Evolutionary conservation across 805 yeast species (phyloP), one percentile per base, ranked within the genome.

Genomic region (Komagataella pastoris): DNA sequence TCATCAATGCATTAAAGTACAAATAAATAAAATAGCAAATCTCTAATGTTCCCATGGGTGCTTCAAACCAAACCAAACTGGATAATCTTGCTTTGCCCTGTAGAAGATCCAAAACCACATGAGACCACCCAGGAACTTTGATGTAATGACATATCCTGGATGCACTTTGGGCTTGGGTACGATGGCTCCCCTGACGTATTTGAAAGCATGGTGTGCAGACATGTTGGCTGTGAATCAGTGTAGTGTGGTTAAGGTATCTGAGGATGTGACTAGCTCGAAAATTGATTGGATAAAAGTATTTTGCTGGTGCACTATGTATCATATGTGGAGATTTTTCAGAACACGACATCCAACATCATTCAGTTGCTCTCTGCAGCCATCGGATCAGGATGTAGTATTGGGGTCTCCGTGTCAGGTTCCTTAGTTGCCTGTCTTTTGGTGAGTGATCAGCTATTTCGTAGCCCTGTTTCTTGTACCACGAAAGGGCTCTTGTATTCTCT

Each of bases 41-140:
- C 30, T 48, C 50, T 52, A 60, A 52, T 58, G 62, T 51, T 71
- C 75, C 70, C 72, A 69, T 44, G 75, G 75, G 56, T 71, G 74
- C 51, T 66, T 71, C 50, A 70, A 51, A 50, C 59, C 84, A 56
- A 74, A 69, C 77, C 81, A 78, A 44, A 77, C 80, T 60, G 77
- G 73, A 57, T 81, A 81, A 59, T 81, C 91, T 64, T 85, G 81
- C 68, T 83, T 81, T 47, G 85, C 73, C 65, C 96, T 75, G 74
- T 85, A 87, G 62, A 88, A 74, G 55, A 88, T 76, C 86, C 91
- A 88, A 68, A 86, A 88, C 86, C 93, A 85, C 87, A 85, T 83
- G 51, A 89, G 75, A 45, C 91, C 95, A 8, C 96, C 96, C 47
- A 88, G 73, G 18, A 75, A 65, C 59, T 83, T 83, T 48, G 87